These are phyloP conservation scores for Pseudocercospora pini-densiflorae DNA, from an alignment of 2,329 filamentous ascomycete species.

Conservation along the genomic window DNA sequence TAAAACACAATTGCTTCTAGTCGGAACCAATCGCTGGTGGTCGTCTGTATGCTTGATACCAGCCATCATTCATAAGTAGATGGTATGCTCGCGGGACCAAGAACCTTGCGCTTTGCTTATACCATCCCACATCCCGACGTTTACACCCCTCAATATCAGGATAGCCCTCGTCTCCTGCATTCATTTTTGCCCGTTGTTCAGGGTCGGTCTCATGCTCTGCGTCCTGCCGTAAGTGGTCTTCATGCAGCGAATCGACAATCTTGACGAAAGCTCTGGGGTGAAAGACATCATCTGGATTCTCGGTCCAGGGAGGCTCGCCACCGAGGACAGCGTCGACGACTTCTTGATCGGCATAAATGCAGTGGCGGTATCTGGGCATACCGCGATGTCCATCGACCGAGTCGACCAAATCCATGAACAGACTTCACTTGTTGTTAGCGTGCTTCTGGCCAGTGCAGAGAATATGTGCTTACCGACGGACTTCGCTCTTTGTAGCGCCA, in stretches of 20 bases:
- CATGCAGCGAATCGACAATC: not conserved
- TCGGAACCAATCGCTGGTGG: constrained; percentile 1
- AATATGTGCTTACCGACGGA: constrained; percentile 2
- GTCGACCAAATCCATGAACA: constrained; percentile 5
- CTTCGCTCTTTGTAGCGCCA: constrained; percentile 1
- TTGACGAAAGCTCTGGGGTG: constrained; percentile 9
- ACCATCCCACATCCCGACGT: not conserved
- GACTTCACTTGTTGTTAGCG: not conserved
- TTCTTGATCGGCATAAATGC: constrained; percentile 16
- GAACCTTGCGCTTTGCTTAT: not conserved
- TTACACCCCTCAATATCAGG: not conserved
- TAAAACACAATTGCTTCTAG: too few species aligned
- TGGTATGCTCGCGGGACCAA: not conserved
- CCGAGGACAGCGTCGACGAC: constrained; percentile 8
- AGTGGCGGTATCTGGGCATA: not conserved
- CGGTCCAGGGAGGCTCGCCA: constrained; percentile 5
- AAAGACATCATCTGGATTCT: not conserved
- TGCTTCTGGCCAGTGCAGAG: not conserved
- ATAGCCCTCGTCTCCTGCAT: constrained; percentile 1
- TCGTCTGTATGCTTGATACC: not conserved
- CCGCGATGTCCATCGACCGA: not conserved
- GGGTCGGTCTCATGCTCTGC: constrained; percentile 5
- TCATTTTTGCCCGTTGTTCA: not conserved
- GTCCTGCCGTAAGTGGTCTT: not conserved
- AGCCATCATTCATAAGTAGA: constrained; percentile 1